Percentiles rank a stretch among this genome's conserved stretches.
phyloP scores from a whole-genome alignment of 2,329 filamentous ascomycete species.

The Fusarium fujikuroi region DNA sequence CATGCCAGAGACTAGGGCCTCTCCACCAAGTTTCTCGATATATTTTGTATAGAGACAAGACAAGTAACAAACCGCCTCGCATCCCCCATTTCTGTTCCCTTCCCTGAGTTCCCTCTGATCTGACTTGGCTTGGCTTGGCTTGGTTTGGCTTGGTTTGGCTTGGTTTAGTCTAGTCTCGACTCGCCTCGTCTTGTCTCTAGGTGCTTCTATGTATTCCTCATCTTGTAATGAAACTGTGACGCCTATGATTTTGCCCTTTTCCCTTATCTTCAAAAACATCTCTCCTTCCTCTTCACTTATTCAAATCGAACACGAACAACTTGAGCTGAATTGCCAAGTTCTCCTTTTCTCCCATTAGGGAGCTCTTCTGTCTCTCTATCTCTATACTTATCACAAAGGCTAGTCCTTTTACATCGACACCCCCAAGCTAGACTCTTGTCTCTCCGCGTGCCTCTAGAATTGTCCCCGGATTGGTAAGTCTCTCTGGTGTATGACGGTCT shows the following conservation, averaged over 20 bases:
- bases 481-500: slow-evolving; percentile 43
- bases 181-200: background rate
- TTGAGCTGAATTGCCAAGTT: background rate
- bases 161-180: background rate
- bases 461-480: slow-evolving; percentile 42
- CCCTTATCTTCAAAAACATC: background rate
- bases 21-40: background rate
- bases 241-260: slow-evolving; percentile 23
- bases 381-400: background rate
- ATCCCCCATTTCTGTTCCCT: background rate
- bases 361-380: slow-evolving; percentile 14
- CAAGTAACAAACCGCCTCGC: background rate
- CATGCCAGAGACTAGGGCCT: slow-evolving; percentile 10
- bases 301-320: background rate
- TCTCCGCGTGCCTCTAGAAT: slow-evolving; percentile 20
- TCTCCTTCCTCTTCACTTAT: background rate
- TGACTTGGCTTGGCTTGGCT: background rate
- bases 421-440: background rate
- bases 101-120: background rate
- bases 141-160: background rate
- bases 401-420: background rate
- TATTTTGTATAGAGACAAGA: background rate
- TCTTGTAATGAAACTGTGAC: slow-evolving; percentile 22
- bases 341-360: slow-evolving; percentile 7
- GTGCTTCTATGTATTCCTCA: background rate